Evolutionary conservation across 176 grass and related monocot species (phyloP).

Genomic region (Pontederia paniculata): DNA sequence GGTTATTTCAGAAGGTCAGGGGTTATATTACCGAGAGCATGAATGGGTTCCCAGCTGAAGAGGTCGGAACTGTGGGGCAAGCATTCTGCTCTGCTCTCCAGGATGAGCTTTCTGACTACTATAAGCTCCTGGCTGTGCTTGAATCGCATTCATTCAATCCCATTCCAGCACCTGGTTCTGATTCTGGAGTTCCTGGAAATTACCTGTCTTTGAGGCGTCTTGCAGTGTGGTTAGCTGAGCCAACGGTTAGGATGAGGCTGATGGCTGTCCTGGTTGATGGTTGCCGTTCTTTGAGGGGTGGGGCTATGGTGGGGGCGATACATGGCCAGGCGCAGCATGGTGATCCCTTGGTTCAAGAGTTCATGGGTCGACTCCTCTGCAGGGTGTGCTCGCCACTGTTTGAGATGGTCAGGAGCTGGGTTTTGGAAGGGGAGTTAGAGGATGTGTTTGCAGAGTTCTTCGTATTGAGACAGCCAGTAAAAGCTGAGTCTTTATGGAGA

Average conservation of each 20-base stretch:
- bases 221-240: constrained; percentile 75
- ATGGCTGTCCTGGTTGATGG: constrained; percentile 88
- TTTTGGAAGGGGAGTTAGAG: constrained; percentile 77
- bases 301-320: constrained; percentile 68
- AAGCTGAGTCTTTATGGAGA: constrained; percentile 75
- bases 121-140: constrained; percentile 68
- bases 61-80: constrained; percentile 64
- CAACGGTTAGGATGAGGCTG: constrained; percentile 64
- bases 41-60: constrained; percentile 35
- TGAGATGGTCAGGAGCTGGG: constrained; percentile 87
- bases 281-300: constrained; percentile 51
- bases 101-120: constrained; percentile 83
- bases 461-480: constrained; percentile 66
- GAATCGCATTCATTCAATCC: constrained; percentile 65
- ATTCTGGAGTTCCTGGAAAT: constrained; percentile 49
- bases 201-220: constrained; percentile 78
- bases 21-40: constrained; percentile 56
- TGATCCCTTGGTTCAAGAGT: constrained; percentile 74
- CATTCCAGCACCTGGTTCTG: constrained; percentile 59
- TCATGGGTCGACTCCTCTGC: constrained; percentile 66
- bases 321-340: constrained; percentile 79
- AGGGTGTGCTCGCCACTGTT: constrained; percentile 86
- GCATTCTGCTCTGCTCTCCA: constrained; percentile 85
- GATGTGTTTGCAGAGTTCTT: constrained; percentile 88
- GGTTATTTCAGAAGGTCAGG: constrained; percentile 78